A percentile compares a stretch with the other conserved stretches of the same genome.
Evolutionary conservation across 176 grass and related monocot genomes (phyloP).

Genomic region (Pontederia paniculata): DNA sequence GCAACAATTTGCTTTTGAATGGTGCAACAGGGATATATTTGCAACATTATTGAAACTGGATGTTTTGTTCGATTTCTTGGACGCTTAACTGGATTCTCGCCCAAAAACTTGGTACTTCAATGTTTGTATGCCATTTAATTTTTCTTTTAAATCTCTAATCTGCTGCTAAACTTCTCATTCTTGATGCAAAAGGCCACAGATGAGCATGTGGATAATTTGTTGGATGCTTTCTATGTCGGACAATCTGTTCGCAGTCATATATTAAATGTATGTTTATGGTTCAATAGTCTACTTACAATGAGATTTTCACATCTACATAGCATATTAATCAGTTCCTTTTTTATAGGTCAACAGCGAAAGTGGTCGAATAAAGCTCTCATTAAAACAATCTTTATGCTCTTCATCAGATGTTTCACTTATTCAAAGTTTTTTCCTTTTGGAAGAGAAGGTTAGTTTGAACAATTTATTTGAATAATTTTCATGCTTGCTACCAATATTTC

Average conservation of each 20-base stretch:
- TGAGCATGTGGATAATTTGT: constrained; percentile 46
- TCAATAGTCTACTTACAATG: constrained; percentile 3
- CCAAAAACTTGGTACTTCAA: constrained; percentile 72
- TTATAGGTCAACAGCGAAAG: constrained; percentile 59
- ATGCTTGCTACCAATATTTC: neutral
- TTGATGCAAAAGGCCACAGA: constrained; percentile 61
- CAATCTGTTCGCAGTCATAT: constrained; percentile 79
- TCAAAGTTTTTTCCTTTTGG: constrained; percentile 69
- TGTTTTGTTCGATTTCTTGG: constrained; percentile 97
- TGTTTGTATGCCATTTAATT: constrained; percentile 4
- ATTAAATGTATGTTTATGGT: constrained; percentile 45
- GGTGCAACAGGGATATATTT: constrained; percentile 62
- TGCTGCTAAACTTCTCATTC: constrained; percentile 26
- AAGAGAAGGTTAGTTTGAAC: constrained; percentile 55
- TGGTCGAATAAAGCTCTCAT: constrained; percentile 70
- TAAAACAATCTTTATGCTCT: constrained; percentile 80
- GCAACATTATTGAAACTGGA: constrained; percentile 88
- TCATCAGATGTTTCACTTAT: constrained; percentile 70
- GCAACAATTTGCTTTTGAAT: constrained; percentile 21
- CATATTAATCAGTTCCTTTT: neutral
- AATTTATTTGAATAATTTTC: constrained; percentile 10
- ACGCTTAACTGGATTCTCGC: constrained; percentile 82
- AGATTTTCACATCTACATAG: constrained; percentile 14
- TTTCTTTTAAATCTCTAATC: neutral
- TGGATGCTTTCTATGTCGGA: constrained; percentile 62